A percentile compares a stretch with the other conserved stretches of the same genome.
These are phyloP conservation scores for Hapsidospora chrysogenum DNA, from an alignment of 495 filamentous ascomycete species.

Conservation along the genomic window DNA sequence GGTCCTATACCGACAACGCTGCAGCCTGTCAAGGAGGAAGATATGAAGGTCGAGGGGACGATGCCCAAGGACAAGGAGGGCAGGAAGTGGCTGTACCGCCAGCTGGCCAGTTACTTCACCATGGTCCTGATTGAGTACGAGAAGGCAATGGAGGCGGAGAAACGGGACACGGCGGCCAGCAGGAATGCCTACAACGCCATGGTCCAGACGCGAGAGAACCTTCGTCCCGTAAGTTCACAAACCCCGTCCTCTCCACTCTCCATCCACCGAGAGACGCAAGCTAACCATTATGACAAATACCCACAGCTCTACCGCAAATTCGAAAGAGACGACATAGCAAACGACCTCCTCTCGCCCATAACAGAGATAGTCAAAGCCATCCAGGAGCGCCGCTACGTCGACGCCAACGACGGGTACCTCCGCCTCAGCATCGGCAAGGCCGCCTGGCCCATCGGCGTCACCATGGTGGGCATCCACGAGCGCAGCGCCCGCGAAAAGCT, in stretches of 20 bases:
- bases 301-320: slow-evolving; percentile 64
- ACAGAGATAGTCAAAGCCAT: slow-evolving; percentile 89
- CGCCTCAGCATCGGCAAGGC: slow-evolving; percentile 93
- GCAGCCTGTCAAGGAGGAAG: slow-evolving; percentile 55
- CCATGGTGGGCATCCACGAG: slow-evolving; percentile 99
- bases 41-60: slow-evolving; percentile 64
- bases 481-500: slow-evolving; percentile 87
- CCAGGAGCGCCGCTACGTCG: slow-evolving; percentile 80
- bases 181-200: slow-evolving; percentile 64
- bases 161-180: slow-evolving; percentile 58
- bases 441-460: slow-evolving; percentile 98
- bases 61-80: slow-evolving; percentile 40
- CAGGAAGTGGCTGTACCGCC: slow-evolving; percentile 56
- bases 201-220: slow-evolving; percentile 65
- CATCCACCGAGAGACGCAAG: not conserved
- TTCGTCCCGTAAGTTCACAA: slow-evolving; percentile 52
- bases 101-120: slow-evolving; percentile 83
- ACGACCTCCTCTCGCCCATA: slow-evolving; percentile 63
- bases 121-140: slow-evolving; percentile 88
- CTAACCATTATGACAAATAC: not conserved
- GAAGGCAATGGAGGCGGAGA: slow-evolving; percentile 52
- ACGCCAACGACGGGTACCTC: slow-evolving; percentile 91
- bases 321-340: slow-evolving; percentile 61
- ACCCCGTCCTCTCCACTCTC: too few species aligned
- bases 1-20: slow-evolving; percentile 53